These are phyloP conservation scores for Boletales sp. DNA, from an alignment of 768 basidiomycete species.

Conservation along the genomic window DNA sequence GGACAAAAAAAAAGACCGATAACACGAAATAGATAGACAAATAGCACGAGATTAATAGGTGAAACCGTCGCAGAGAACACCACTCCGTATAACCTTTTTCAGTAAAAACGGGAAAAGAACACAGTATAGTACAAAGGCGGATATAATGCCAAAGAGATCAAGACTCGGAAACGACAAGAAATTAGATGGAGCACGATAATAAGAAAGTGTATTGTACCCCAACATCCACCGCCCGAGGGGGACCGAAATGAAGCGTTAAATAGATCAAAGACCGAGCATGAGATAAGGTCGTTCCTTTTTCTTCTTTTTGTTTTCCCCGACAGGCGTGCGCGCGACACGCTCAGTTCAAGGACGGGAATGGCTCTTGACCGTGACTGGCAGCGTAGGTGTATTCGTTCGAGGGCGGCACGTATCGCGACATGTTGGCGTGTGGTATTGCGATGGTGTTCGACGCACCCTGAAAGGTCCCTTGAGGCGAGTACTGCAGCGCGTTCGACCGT, in stretches of 20 bases:
- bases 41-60: background rate
- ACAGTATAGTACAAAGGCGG: constrained; percentile 9
- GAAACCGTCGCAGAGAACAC: no score
- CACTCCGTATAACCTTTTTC: constrained; percentile 5
- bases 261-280: background rate
- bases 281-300: constrained; percentile 3
- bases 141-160: constrained; percentile 11
- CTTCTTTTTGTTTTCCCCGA: background rate
- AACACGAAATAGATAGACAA: constrained; percentile 9
- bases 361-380: constrained; percentile 22
- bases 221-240: constrained; percentile 2
- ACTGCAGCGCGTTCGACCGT: constrained; percentile 14
- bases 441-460: constrained; percentile 11
- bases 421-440: constrained; percentile 8
- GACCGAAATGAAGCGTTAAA: constrained; percentile 7
- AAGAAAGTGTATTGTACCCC: constrained; percentile 4
- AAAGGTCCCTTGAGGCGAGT: constrained; percentile 17
- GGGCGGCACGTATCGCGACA: constrained; percentile 18
- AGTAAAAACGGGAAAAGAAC: background rate
- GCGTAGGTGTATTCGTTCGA: constrained; percentile 19
- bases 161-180: constrained; percentile 13
- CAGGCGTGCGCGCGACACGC: background rate
- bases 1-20: constrained; percentile 3
- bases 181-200: constrained; percentile 4
- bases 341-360: constrained; percentile 20